Evolutionary conservation across 768 basidiomycete species (phyloP).

Genomic region (Lenzites betulinus): DNA sequence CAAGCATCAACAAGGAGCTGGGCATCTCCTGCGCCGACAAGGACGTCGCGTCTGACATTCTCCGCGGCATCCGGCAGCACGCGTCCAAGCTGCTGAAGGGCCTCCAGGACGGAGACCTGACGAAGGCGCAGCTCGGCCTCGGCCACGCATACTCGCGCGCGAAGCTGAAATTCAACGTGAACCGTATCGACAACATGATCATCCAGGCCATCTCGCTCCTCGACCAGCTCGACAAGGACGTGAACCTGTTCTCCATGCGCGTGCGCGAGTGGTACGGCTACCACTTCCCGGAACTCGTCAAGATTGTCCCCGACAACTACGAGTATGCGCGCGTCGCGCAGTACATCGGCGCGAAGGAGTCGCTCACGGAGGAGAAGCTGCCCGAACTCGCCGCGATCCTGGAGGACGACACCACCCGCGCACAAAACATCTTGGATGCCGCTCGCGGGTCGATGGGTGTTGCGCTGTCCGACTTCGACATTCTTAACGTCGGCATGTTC

Average conservation of each 20-base stretch:
- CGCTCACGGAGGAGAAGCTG: slow-evolving; percentile 75
- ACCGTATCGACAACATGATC: slow-evolving; percentile 98
- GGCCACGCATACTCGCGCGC: slow-evolving; percentile 98
- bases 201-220: slow-evolving; percentile 98
- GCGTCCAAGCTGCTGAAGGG: slow-evolving; percentile 88
- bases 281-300: slow-evolving; percentile 97
- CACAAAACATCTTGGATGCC: slow-evolving; percentile 94
- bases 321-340: slow-evolving; percentile 86
- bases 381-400: slow-evolving; percentile 76
- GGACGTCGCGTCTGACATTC: slow-evolving; percentile 78
- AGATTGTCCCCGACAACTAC: slow-evolving; percentile 91
- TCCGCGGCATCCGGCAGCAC: slow-evolving; percentile 92
- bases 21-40: slow-evolving; percentile 79
- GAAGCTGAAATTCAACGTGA: slow-evolving; percentile 97
- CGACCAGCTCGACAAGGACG: slow-evolving; percentile 99
- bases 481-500: slow-evolving; percentile 94
- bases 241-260: slow-evolving; percentile 98
- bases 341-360: slow-evolving; percentile 89
- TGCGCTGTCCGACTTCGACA: slow-evolving; percentile 86
- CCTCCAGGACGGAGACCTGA: slow-evolving; percentile 84
- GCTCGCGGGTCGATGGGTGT: slow-evolving; percentile 94
- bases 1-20: slow-evolving; percentile 73
- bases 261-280: slow-evolving; percentile 99
- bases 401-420: slow-evolving; percentile 81
- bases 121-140: slow-evolving; percentile 92